Evolutionary conservation across 495 filamentous ascomycete genomes (phyloP).

Genomic region (Letharia columbiana): DNA sequence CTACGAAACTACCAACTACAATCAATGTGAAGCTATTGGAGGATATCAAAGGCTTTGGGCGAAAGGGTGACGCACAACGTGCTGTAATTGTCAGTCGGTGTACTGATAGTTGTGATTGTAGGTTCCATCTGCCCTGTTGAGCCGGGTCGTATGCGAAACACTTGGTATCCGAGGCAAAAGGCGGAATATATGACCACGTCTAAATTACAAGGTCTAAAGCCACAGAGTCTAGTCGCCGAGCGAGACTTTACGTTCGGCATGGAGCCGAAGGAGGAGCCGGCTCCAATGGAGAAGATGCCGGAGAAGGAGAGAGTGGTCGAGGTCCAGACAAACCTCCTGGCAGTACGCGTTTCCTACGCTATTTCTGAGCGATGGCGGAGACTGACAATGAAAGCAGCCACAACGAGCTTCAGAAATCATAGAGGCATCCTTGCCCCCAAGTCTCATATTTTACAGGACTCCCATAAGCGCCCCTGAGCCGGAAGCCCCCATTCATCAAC

Average conservation of each 20-base stretch:
- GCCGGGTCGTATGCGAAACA: conserved; percentile 47
- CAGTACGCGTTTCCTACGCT: conserved; percentile 21
- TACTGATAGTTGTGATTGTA: conserved; percentile 20
- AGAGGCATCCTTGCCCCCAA: conserved; percentile 38
- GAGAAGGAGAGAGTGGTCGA: conserved; percentile 21
- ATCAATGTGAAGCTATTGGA: conserved; percentile 52
- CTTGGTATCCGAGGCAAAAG: conserved; percentile 43
- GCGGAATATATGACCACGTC: conserved; percentile 46
- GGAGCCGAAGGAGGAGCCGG: conserved; percentile 9
- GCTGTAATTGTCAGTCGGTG: not conserved
- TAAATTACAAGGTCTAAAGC: conserved; percentile 37
- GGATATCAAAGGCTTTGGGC: conserved; percentile 52
- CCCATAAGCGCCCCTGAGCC: conserved; percentile 21
- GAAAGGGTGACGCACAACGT: conserved; percentile 38
- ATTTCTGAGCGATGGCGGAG: not conserved
- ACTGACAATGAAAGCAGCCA: conserved; percentile 31
- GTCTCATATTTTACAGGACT: conserved; percentile 46
- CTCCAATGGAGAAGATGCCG: not conserved
- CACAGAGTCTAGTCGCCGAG: conserved; percentile 34
- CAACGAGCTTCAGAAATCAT: conserved; percentile 41
- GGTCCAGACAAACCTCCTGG: conserved; percentile 26
- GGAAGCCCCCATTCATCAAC: conserved; percentile 21
- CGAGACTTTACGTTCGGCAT: conserved; percentile 40
- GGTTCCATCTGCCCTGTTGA: conserved; percentile 47
- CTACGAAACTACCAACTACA: conserved; percentile 36